Evolutionary conservation across 2,329 filamentous ascomycete species (phyloP), one percentile per base, ranked within the genome.

Genomic region (Daldinia sp.): DNA sequence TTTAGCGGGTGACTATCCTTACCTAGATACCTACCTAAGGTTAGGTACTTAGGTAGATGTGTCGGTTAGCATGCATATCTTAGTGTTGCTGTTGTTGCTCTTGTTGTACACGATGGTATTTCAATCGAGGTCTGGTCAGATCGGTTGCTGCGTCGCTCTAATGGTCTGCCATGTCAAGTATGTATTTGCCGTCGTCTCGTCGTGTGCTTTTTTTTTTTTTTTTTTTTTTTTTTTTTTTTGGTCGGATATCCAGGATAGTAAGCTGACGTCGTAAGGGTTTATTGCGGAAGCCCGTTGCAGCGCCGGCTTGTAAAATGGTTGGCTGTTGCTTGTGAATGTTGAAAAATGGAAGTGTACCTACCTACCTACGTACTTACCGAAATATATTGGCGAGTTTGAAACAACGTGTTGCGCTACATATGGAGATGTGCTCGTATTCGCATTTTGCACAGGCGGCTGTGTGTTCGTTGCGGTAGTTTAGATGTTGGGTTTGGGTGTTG

Each of bases 221-320:
- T 39, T 25, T 29, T 39, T 45, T 21, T 54, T 34, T 35, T 17
- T n/a, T 23, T 35, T 34, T 11, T 27, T 37, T 48, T 37, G 21
- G 4, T 30, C 37, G 60, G 63, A 66, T 66, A 66, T 66, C 63
- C 63, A 63, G 34, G 35, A 29, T 10, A 63, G 59, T 58, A 58
- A 29, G 39, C 47, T 43, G 50, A 32, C 6, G 27, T 13, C 7
- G 45, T 30, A 48, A 32, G 13, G 10, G 41, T 17, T n/a, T 51
- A 45, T 21, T 15, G 27, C n/a, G n/a, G n/a, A n/a, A n/a, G n/a
- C n/a, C 47, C 27, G 10, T 45, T 27, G 54, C 49, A 29, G 32
- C 23, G 25, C 17, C 43, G 41, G n/a, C 15, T 39, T 21, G 39
- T n/a, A n/a, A n/a, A n/a, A n/a, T n/a, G n/a, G n/a, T 37, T 27